Evolutionary conservation across 129 eudicot species (phyloP).

Genomic region (Flaveria brownii): DNA sequence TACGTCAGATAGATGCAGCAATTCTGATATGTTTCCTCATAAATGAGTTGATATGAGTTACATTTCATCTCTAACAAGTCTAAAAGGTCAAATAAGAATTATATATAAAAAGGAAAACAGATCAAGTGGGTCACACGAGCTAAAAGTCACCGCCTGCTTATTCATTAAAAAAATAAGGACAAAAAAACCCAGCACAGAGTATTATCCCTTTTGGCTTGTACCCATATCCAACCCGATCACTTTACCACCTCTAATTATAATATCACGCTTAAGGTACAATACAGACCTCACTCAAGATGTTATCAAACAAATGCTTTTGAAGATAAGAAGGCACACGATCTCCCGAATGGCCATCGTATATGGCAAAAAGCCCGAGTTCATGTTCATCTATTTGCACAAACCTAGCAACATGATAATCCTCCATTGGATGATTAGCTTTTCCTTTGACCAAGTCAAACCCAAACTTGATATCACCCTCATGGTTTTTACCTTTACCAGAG

Average conservation of each 20-base stretch:
- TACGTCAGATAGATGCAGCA: not conserved
- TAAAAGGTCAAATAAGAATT: not conserved
- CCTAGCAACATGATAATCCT: slow-evolving; percentile 74
- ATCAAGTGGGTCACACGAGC: not conserved
- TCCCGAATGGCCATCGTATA: slow-evolving; percentile 73
- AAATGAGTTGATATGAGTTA: not conserved
- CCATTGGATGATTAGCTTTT: slow-evolving; percentile 78
- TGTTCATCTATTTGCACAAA: slow-evolving; percentile 49
- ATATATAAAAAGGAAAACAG: not conserved
- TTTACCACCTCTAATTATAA: not conserved
- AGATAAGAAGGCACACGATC: slow-evolving; percentile 63
- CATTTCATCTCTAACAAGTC: not conserved
- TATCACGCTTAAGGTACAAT: not conserved
- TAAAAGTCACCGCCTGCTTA: not conserved
- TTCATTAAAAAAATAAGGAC: not conserved
- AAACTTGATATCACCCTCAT: slow-evolving; percentile 48
- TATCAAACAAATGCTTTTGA: slow-evolving; percentile 62
- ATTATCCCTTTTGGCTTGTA: not conserved
- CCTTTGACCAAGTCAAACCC: slow-evolving; percentile 73
- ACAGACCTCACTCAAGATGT: slow-evolving; percentile 65
- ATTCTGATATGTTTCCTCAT: not conserved
- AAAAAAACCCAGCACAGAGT: not conserved
- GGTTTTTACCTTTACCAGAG: slow-evolving; percentile 65
- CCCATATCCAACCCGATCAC: not conserved
- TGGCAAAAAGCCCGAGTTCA: slow-evolving; percentile 73